These are phyloP conservation scores for Talaromyces piceae DNA, from an alignment of 2,329 filamentous ascomycete species.

Conservation along the genomic window DNA sequence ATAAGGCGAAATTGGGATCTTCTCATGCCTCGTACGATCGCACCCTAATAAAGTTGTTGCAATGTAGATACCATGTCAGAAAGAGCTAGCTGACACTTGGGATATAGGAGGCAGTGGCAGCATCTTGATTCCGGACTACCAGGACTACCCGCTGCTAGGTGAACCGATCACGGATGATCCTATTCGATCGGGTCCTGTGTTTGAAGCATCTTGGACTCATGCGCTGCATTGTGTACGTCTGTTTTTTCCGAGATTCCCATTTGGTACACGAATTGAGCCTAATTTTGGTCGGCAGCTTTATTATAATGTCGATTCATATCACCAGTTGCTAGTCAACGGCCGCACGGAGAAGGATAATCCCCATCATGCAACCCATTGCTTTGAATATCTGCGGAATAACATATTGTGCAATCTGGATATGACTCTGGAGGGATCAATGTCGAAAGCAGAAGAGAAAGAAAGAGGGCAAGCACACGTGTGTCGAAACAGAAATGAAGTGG, in stretches of 20 bases:
- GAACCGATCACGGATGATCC: slow-evolving; percentile 8
- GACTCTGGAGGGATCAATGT: slow-evolving; percentile 9
- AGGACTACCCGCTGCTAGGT: slow-evolving; percentile 4
- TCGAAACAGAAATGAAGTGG: slow-evolving; percentile 2
- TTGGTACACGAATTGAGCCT: not conserved
- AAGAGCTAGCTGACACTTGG: not conserved
- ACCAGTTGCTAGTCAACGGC: slow-evolving; percentile 6
- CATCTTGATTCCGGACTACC: slow-evolving; percentile 4
- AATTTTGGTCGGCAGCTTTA: not conserved
- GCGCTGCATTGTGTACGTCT: slow-evolving; percentile 6
- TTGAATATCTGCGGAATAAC: slow-evolving; percentile 7
- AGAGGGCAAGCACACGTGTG: slow-evolving; percentile 7
- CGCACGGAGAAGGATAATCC: slow-evolving; percentile 3
- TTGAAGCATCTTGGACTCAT: slow-evolving; percentile 7
- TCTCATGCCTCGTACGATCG: slow-evolving; percentile 3
- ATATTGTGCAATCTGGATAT: slow-evolving; percentile 8
- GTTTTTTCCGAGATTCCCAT: not conserved
- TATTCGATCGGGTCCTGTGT: slow-evolving; percentile 3
- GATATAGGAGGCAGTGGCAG: slow-evolving; percentile 5
- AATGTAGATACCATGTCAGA: not conserved
- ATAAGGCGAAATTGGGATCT: slow-evolving; percentile 7
- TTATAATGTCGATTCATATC: slow-evolving; percentile 6
- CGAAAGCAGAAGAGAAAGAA: slow-evolving; percentile 4
- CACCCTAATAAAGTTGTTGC: not conserved
- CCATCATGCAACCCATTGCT: slow-evolving; percentile 6